Percentiles rank a stretch among this genome's conserved stretches.
These are phyloP conservation scores for Gracilariopsis chorda DNA, from an alignment of 23 red algal species.

Conservation along the genomic window DNA sequence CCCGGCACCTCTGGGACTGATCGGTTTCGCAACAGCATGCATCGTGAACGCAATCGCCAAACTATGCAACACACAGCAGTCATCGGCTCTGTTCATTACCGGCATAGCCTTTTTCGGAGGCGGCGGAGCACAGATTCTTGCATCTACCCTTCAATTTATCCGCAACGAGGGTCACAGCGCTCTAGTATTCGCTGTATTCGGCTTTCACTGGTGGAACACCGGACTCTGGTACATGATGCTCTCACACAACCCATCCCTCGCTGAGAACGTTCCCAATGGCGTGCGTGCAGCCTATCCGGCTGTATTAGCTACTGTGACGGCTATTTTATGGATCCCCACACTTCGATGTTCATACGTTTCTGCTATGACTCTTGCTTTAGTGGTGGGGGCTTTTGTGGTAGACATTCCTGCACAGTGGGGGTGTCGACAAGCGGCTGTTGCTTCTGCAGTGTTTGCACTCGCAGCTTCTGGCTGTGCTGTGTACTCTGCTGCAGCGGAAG, in stretches of 20 bases:
- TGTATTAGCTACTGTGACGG: not conserved
- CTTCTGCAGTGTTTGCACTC: not conserved
- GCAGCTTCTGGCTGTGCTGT: not conserved
- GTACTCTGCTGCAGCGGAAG: not conserved
- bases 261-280: not conserved
- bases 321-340: slow-evolving; percentile 8
- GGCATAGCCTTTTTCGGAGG: slow-evolving; percentile 22
- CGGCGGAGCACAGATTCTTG: slow-evolving; percentile 18
- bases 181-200: slow-evolving; percentile 1
- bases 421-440: not conserved
- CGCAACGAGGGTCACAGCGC: slow-evolving; percentile 7
- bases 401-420: not conserved
- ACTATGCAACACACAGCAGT: not conserved
- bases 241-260: not conserved
- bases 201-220: slow-evolving; percentile 31
- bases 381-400: not conserved
- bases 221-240: not conserved
- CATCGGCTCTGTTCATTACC: not conserved
- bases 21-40: slow-evolving; percentile 24
- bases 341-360: not conserved
- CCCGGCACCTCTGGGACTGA: slow-evolving; percentile 6
- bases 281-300: not conserved
- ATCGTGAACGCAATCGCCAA: not conserved
- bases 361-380: not conserved
- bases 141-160: slow-evolving; percentile 7